Conservation (phyloP, 23 red algal species). For the Agarophyton chilense region DNA sequence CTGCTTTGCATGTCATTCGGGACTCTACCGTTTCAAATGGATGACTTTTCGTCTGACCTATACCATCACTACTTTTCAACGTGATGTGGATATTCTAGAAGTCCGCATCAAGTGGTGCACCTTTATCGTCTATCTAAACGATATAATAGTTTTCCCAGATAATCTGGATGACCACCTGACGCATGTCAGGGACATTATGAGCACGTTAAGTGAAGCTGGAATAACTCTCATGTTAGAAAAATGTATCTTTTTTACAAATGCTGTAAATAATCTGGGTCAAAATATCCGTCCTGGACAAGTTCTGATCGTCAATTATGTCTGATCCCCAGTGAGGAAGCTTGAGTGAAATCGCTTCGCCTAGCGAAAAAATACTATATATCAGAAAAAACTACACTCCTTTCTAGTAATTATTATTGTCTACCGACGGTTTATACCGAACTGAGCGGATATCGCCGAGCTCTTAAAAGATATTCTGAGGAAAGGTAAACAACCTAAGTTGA, state of each 20-base stretch:
- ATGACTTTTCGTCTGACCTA: not conserved
- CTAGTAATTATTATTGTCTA: not conserved
- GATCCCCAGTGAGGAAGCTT: too few relatives aligned
- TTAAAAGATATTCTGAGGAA: not conserved
- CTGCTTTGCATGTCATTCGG: not conserved
- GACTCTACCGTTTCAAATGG: not conserved
- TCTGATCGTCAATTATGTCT: too few relatives aligned
- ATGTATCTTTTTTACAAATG: too few relatives aligned
- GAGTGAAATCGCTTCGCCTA: not conserved
- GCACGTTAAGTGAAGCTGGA: not conserved
- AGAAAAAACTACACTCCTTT: not conserved
- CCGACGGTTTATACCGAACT: not conserved
- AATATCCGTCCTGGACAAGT: too few relatives aligned
- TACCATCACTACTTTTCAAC: not conserved
- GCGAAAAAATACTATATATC: not conserved
- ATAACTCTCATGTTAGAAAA: not conserved
- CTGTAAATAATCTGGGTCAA: too few relatives aligned
- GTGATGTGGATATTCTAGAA: not conserved
- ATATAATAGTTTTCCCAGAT: not conserved
- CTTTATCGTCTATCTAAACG: not conserved
- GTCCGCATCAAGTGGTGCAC: not conserved
- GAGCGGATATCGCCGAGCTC: not conserved
- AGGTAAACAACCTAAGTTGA: too few relatives aligned
- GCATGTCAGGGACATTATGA: not conserved
- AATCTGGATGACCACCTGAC: not conserved